Evolutionary conservation across 345 rosid species (phyloP), one percentile per base, ranked within the genome.

Genomic region (Barbarea vulgaris): DNA sequence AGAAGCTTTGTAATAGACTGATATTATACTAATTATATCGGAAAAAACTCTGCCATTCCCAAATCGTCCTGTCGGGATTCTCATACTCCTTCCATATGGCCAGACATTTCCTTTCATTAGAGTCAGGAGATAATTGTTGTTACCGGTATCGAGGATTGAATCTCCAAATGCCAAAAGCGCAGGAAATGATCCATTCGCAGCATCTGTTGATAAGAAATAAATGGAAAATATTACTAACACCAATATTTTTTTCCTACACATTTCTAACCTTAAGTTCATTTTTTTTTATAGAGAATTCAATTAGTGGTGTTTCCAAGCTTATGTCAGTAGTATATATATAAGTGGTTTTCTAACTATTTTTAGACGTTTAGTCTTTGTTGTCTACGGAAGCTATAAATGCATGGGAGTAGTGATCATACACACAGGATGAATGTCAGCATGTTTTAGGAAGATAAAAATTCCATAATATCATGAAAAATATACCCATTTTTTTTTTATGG

Each of bases 71-170:
- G 94, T 85, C 0, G 97, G 76, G 0, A 24, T 2, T 58, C 69
- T 77, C 18, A 81, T 77, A 70, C 83, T 86, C 31, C 78, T 73
- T 0, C 97, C 97, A 37, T 91, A 91, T 1, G 94, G 96, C 52
- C 80, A 81, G 37, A 77, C 73, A 36, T 87, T 80, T 71, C 84
- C 80, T 79, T 75, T 87, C 18, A 76, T 44, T 2, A 78, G 13
- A 6, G 91, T 87, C 5, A 5, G 0, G 15, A 84, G 62, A 9
- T 55, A 3, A 65, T 88, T 87, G 82, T 91, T 88, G 81, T 91
- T 91, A 14, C 97, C 90, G 0, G 93, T 67, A 77, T 87, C 93
- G 6, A 86, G 67, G 1, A 87, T 78, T 24, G 97, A 91, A 69
- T 91, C 93, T 7, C 97, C 93, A 33, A 88, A 87, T 12, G 68